Evolutionary conservation across 805 yeast species (phyloP), one percentile per base, ranked within the genome.

Genomic region (Millerozyma acaciae): DNA sequence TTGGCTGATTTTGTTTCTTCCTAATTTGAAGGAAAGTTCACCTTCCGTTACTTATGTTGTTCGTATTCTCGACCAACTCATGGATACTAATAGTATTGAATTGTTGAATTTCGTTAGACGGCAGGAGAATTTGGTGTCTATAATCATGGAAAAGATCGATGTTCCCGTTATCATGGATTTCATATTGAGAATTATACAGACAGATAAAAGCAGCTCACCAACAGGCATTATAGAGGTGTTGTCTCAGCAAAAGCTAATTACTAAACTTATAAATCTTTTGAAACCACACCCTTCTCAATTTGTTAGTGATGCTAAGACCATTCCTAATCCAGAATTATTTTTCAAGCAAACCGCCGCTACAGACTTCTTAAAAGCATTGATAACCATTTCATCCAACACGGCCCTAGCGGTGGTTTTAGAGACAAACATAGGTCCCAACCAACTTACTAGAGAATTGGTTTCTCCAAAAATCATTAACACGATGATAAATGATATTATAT

Each of bases 121-220:
- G 20, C 88, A 84, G 51, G 70, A 75, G 1, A 65, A 71, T 44
- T 65, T 93, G 39, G 96, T 88, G 21, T 85, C 81, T 47, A 73
- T 85, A 40, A 87, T 90, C 54, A 66, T 90, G 58, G 73, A 72
- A 34, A 96, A 90, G 58, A 78, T 93, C 38, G 96, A 88, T 48
- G 85, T 89, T 38, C 96, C 97, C 3, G 88, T 96, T 31, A 60
- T 93, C 38, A 89, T 90, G 89, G 98, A 93, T 59, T 86, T 90
- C 48, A 62, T 93, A 37, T 66, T 93, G 36, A 84, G 90, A 54
- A 80, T 93, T 14, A 84, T 93, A 19, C 88, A 95, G 30, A 85
- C 97, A 0, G 98, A 93, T 61, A 89, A 86, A 57, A 83, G 90
- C 2, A 95, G 87, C 46, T 68, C 76, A 29, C 85, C 96, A 12